A percentile compares a stretch with the other conserved stretches of the same genome.
Evolutionary conservation across 1,139 yeast species (phyloP).

Genomic region (Blastobotrys capitulatus): DNA sequence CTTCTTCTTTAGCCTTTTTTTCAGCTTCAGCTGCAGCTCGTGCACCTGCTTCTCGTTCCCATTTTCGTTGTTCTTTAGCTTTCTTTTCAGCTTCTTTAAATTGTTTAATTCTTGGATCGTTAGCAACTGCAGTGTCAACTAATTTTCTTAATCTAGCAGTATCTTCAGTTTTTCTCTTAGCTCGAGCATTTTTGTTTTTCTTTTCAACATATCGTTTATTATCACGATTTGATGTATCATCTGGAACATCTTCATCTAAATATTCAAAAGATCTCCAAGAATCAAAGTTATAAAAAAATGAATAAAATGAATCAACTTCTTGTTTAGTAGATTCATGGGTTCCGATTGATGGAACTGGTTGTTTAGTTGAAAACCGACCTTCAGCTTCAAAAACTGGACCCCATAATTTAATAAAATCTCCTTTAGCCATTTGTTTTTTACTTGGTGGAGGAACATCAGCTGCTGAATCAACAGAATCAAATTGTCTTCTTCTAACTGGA

Average conservation of each 20-base stretch:
- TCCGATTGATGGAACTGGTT: slow-evolving; percentile 85
- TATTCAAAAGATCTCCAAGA: slow-evolving; percentile 99
- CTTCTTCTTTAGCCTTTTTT: slow-evolving; percentile 75
- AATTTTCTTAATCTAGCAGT: slow-evolving; percentile 82
- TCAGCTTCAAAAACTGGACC: slow-evolving; percentile 88
- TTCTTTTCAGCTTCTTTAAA: slow-evolving; percentile 94
- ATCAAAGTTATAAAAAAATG: slow-evolving; percentile 91
- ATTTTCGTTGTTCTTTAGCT: slow-evolving; percentile 90
- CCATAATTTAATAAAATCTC: slow-evolving; percentile 87
- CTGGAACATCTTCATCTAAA: slow-evolving; percentile 98
- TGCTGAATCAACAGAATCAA: slow-evolving; percentile 86
- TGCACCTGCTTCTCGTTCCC: slow-evolving; percentile 98
- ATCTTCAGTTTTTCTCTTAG: slow-evolving; percentile 97
- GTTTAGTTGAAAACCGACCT: slow-evolving; percentile 84
- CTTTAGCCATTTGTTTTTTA: slow-evolving; percentile 41
- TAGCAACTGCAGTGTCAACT: slow-evolving; percentile 80
- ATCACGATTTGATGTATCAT: slow-evolving; percentile 98
- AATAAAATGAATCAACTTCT: slow-evolving; percentile 85
- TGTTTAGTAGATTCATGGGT: slow-evolving; percentile 59
- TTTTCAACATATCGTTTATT: slow-evolving; percentile 98
- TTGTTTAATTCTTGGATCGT: slow-evolving; percentile 90
- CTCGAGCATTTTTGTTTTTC: slow-evolving; percentile 94
- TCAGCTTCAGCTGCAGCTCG: slow-evolving; percentile 94
- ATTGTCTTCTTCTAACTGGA: slow-evolving; percentile 81
- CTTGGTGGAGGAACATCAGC: slow-evolving; percentile 82